Evolutionary conservation across 2,329 filamentous ascomycete genomes (phyloP), one percentile per base, ranked within the genome.

Genomic region (Coniella lustricola): DNA sequence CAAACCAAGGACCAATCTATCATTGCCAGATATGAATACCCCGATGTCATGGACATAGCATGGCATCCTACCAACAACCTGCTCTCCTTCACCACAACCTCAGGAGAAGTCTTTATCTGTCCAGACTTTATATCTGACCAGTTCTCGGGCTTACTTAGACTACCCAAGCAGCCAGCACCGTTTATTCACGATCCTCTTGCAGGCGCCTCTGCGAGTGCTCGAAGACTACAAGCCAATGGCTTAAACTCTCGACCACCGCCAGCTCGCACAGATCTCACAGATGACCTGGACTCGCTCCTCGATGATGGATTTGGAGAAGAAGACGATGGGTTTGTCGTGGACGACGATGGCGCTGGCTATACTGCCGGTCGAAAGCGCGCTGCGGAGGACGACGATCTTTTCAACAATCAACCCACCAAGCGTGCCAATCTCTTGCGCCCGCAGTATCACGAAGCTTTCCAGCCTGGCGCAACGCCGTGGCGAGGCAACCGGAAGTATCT

Each of bases 391-490:
- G 70, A 82, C 16, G 86, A 83, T 54, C 67, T 66, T 13, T 60
- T 60, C 39, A 69, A 63, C 2, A 68, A 68, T 8, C 67, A 67
- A 20, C 56, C 68, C 3, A 73, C 58, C 58, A 82, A 82, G 59
- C 70, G 76, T 8, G 66, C 68, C 8, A 71, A 74, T 41, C 59
- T 77, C 7, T 56, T 68, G 46, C 57, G 81, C 55, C 84, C 90
- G 1, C 77, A 82, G 57, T 78, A 86, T 32, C 94, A 98, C 58
- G 81, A 85, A 46, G 71, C 91, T 2, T 95, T 98, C 64, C 94
- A 98, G 64, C 88, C 91, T 0, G 91, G 93, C 1, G 90, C 90
- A 46, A 98, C 93, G 0, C 91, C 91, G 0, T 98, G 93, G 94
- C 82, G 89, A 54, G 93, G 93, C 1, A 93, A 95, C 64, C 78